A percentile compares a stretch with the other conserved stretches of the same genome.
These are phyloP conservation scores for Typha latifolia DNA, from an alignment of 176 grass and related monocot genomes.

Conservation along the genomic window DNA sequence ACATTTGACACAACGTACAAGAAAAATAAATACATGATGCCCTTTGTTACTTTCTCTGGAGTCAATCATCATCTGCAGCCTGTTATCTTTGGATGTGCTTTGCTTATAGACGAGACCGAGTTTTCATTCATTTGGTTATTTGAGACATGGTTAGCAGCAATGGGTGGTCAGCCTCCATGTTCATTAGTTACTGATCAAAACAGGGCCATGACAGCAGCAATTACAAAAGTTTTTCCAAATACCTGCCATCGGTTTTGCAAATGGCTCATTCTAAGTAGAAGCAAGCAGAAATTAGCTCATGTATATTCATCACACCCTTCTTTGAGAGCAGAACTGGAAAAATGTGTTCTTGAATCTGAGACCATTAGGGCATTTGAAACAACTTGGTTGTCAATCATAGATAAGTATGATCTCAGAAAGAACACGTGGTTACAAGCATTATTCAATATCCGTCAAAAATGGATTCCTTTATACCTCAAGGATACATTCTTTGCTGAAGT, in stretches of 20 bases:
- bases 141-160: conserved; percentile 43
- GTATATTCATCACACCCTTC: conserved; percentile 28
- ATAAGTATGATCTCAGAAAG: conserved; percentile 44
- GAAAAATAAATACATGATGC: conserved; percentile 40
- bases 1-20: conserved; percentile 47
- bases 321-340: conserved; percentile 40
- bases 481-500: conserved; percentile 52
- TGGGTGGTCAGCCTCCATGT: conserved; percentile 35
- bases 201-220: conserved; percentile 28
- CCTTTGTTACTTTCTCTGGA: conserved; percentile 46
- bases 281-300: conserved; percentile 32
- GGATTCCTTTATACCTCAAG: conserved; percentile 42
- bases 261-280: conserved; percentile 38
- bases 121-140: conserved; percentile 49
- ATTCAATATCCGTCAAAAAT: conserved; percentile 39
- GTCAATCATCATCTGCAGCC: conserved; percentile 55
- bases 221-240: conserved; percentile 43
- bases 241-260: conserved; percentile 42
- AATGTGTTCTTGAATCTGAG: conserved; percentile 26
- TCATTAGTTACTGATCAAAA: conserved; percentile 38
- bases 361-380: conserved; percentile 47
- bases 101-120: conserved; percentile 39
- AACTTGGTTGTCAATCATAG: conserved; percentile 35
- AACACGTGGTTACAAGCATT: conserved; percentile 49
- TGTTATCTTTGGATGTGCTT: conserved; percentile 47